Base-by-base conservation (phyloP, 2,329 filamentous ascomycete species). In the Samsoniella hepiali region DNA sequence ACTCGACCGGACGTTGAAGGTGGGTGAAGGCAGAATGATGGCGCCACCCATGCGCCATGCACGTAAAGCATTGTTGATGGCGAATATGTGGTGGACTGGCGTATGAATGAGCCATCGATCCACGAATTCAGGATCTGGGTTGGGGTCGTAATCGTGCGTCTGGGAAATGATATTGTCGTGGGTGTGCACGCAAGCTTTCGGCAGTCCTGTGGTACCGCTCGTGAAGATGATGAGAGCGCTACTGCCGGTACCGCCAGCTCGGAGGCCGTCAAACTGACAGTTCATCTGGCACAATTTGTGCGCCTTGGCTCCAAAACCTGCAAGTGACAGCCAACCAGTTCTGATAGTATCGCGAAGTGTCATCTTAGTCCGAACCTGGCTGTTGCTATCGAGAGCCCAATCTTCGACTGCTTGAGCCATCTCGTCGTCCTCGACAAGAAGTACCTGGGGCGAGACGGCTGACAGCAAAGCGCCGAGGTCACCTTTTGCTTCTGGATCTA, bases 151-250 rank as follows among this genome's bases (percentile, higher is more conserved):
- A 57, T 75, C 71, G 64, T 72, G 70, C 15, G 71, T 72, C 63
- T 76, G 72, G 1, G 77, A 75, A 8, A 76, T 70, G n/a, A 78
- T 62, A 63, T 78, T 80, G 36, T 70, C 66, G 66, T 75, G 73
- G 6, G 76, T 78, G 64, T 80, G 75, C 15, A 73, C 72, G 63
- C 79, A 81, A 55, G 75, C 79, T 67, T 82, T 82, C 5, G 80
- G 78, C 0, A 75, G 68, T 6, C 77, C 78, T 0, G 79, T 81
- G n/a, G 79, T 82, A 27, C 80, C 80, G 66, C 79, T 81, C 27
- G 79, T 82, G 69, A 82, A 82, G 38, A 81, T 71, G 55, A 82
- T 75, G 49, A 81, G 71, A 5, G 75, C 74, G 7, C 68, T 72
- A 56, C 69, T 38, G 68, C 59, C 15, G 56, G 31, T 10, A 63